phyloP scores from a whole-genome alignment of 2,329 filamentous ascomycete genomes.

The Penicillium sp. region DNA sequence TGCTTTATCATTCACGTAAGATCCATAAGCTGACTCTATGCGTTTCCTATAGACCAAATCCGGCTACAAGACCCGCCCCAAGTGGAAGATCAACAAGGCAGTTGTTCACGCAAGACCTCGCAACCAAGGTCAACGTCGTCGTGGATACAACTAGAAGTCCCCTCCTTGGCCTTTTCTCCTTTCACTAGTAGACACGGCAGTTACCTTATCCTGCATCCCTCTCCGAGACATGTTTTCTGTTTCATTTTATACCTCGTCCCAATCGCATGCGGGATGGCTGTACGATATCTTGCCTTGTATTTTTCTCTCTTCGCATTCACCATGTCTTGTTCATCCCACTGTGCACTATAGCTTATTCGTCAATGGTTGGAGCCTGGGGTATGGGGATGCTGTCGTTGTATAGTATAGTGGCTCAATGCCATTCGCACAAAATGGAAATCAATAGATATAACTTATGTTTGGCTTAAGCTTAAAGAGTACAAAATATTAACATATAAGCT shows the following conservation, averaged over 20 bases:
- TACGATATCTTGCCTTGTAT: slow-evolving; percentile 21
- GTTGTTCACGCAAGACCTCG: slow-evolving; percentile 80
- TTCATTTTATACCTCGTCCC: slow-evolving; percentile 22
- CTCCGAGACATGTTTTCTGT: slow-evolving; percentile 8
- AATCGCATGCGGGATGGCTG: slow-evolving; percentile 15
- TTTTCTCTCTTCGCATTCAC: slow-evolving; percentile 11
- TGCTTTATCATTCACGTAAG: neutral
- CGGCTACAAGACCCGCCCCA: slow-evolving; percentile 84
- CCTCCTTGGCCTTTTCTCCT: neutral
- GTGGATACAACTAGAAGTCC: slow-evolving; percentile 57
- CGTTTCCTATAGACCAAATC: slow-evolving; percentile 50
- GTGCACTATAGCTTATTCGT: slow-evolving; percentile 9
- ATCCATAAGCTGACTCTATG: neutral
- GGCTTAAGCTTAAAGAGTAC: neutral
- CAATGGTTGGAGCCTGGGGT: slow-evolving; percentile 16
- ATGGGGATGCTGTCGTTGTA: slow-evolving; percentile 16
- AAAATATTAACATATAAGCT: too few species aligned
- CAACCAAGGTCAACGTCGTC: slow-evolving; percentile 85
- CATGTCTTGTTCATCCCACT: slow-evolving; percentile 10
- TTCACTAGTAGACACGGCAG: slow-evolving; percentile 4
- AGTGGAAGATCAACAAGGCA: slow-evolving; percentile 87
- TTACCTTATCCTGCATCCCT: slow-evolving; percentile 2
- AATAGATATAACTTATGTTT: slow-evolving; percentile 6
- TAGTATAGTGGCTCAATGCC: slow-evolving; percentile 20
- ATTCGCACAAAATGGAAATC: slow-evolving; percentile 16